Evolutionary conservation across 805 yeast species (phyloP).

Genomic region (Ogataea wickerhamii): DNA sequence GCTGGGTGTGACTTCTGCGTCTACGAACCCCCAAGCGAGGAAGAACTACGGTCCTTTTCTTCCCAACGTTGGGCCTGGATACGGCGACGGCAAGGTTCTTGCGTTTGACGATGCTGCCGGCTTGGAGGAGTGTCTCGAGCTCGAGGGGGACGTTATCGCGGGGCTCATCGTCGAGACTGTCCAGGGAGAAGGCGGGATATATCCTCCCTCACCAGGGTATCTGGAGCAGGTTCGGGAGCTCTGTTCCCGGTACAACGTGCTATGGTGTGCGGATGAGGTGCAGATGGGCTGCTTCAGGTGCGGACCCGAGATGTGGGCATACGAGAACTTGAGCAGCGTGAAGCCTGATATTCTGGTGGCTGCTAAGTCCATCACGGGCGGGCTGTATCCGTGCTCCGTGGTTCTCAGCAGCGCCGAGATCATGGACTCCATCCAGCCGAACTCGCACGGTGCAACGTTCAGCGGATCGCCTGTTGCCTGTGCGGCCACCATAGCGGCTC

Average conservation of each 20-base stretch:
- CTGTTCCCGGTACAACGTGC: constrained; percentile 30
- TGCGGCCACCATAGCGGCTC: constrained; percentile 25
- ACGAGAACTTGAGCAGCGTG: constrained; percentile 29
- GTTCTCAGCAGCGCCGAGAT: constrained; percentile 22
- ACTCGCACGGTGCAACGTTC: constrained; percentile 30
- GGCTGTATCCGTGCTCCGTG: constrained; percentile 25
- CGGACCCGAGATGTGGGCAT: constrained; percentile 32
- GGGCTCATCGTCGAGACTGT: constrained; percentile 37
- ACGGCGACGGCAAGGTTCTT: constrained; percentile 29
- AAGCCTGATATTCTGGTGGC: constrained; percentile 27
- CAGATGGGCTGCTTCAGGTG: constrained; percentile 36
- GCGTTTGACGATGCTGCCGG: constrained; percentile 25
- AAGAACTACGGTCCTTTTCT: constrained; percentile 34
- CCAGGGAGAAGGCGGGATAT: constrained; percentile 40
- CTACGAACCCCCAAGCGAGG: constrained; percentile 30
- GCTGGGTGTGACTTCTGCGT: constrained; percentile 33
- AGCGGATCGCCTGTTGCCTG: constrained; percentile 29
- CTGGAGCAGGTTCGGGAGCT: constrained; percentile 31
- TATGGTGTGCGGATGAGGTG: constrained; percentile 36
- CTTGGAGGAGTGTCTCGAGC: constrained; percentile 26
- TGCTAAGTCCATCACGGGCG: constrained; percentile 31
- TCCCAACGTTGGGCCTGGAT: constrained; percentile 29
- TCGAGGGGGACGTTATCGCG: constrained; percentile 32
- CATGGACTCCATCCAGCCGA: constrained; percentile 26
- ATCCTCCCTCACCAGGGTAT: constrained; percentile 33